phyloP scores from a whole-genome alignment of 306 rosid species.

The Cucurbita argyrosperma region DNA sequence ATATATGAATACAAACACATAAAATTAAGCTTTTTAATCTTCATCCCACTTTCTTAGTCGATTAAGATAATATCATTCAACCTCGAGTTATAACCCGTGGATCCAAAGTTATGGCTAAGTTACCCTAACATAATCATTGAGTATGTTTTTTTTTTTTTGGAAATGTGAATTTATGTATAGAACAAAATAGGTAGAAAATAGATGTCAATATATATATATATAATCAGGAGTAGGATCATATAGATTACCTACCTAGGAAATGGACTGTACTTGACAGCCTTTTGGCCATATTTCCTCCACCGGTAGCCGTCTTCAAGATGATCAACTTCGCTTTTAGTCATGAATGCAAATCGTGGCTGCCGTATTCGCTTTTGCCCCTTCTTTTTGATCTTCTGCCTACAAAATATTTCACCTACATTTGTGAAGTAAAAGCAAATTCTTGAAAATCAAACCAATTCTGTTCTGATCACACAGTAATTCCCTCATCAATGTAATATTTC shows the following conservation, averaged over 20 bases:
- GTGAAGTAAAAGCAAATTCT: slow-evolving; percentile 15
- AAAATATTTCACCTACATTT: slow-evolving; percentile 23
- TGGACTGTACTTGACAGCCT: slow-evolving; percentile 92
- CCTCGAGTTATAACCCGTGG: too few species aligned
- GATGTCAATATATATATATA: background rate
- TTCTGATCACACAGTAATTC: too few species aligned
- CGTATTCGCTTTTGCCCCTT: slow-evolving; percentile 80
- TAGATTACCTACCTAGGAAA: slow-evolving; percentile 55
- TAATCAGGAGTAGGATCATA: background rate
- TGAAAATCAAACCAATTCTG: slow-evolving; percentile 6
- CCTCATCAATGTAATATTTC: too few species aligned
- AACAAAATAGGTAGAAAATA: too few species aligned
- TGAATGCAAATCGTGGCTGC: slow-evolving; percentile 82
- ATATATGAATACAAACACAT: background rate
- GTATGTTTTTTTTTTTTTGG: too few species aligned
- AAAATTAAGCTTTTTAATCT: background rate
- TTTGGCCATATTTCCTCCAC: slow-evolving; percentile 97
- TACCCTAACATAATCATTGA: too few species aligned
- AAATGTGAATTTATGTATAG: too few species aligned
- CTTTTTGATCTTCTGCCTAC: slow-evolving; percentile 66
- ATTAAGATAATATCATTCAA: too few species aligned
- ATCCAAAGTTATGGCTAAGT: too few species aligned
- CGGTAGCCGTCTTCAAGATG: slow-evolving; percentile 96
- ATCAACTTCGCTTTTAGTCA: slow-evolving; percentile 95
- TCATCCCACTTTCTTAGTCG: background rate